Percentiles rank a stretch among this genome's conserved stretches.
phyloP scores from a whole-genome alignment of 768 basidiomycete genomes.

The Boletellus ananas region DNA sequence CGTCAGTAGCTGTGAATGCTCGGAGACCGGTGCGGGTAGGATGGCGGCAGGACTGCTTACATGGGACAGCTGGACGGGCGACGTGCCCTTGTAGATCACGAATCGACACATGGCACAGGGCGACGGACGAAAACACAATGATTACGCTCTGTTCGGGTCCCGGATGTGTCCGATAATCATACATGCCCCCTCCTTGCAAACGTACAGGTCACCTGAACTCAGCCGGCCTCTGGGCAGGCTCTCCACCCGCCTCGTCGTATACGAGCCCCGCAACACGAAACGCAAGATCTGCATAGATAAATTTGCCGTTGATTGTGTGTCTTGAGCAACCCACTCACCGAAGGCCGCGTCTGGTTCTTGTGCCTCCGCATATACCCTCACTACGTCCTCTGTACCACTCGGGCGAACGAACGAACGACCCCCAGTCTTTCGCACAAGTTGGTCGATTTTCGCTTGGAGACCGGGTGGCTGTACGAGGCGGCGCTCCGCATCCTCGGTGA shows the following conservation, averaged over 20 bases:
- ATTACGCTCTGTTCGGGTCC: conserved; percentile 23
- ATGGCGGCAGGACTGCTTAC: conserved; percentile 35
- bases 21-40: background rate
- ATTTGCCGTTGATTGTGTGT: conserved; percentile 1
- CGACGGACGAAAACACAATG: conserved; percentile 5
- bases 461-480: conserved; percentile 75
- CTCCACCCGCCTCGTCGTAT: conserved; percentile 80
- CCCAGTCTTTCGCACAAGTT: conserved; percentile 73
- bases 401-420: conserved; percentile 94
- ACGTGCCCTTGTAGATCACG: conserved; percentile 93
- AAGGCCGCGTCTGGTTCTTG: conserved; percentile 68
- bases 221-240: conserved; percentile 67
- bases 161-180: background rate
- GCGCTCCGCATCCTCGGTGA: conserved; percentile 92
- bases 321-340: conserved; percentile 43
- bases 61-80: conserved; percentile 89
- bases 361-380: conserved; percentile 96
- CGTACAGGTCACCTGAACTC: conserved; percentile 58
- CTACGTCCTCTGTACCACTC: conserved; percentile 97
- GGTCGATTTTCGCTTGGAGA: conserved; percentile 79
- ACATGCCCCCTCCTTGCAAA: background rate
- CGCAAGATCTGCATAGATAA: conserved; percentile 61
- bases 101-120: conserved; percentile 69
- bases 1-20: conserved; percentile 66
- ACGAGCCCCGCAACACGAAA: conserved; percentile 82